Evolutionary conservation across 2,329 filamentous ascomycete genomes (phyloP).

Genomic region (Epichloe amarillans): DNA sequence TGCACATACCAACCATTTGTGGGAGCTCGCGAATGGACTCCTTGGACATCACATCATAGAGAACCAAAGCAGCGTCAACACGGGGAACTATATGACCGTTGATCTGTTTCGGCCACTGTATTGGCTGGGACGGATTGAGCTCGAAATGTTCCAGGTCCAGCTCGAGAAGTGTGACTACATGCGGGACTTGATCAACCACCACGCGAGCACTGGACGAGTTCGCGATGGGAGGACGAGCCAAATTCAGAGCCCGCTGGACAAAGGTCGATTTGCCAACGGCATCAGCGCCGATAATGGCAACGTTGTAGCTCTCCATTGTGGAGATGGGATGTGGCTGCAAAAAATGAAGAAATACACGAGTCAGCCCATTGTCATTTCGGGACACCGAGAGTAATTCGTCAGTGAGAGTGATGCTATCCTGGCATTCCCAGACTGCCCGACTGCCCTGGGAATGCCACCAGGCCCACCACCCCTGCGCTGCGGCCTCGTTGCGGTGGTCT

Average conservation of each 20-base stretch:
- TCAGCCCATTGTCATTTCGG: constrained; percentile 4
- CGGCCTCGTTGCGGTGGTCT: not conserved
- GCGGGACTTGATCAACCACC: constrained; percentile 42
- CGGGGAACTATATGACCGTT: constrained; percentile 58
- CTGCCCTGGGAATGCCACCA: too few relatives aligned
- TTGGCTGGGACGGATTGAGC: constrained; percentile 39
- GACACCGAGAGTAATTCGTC: not conserved
- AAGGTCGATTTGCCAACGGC: constrained; percentile 58
- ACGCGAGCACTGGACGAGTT: constrained; percentile 44
- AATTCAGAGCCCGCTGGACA: constrained; percentile 48
- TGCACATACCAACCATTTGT: constrained; percentile 54
- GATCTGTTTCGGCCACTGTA: constrained; percentile 55
- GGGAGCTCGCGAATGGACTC: constrained; percentile 63
- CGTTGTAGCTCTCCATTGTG: constrained; percentile 47
- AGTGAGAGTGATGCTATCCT: not conserved
- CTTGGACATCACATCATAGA: constrained; percentile 78
- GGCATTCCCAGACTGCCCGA: not conserved
- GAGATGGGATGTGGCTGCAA: constrained; percentile 17
- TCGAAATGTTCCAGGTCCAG: constrained; percentile 54
- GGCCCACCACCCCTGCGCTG: not conserved
- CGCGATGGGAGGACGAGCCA: constrained; percentile 37
- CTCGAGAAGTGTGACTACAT: constrained; percentile 50
- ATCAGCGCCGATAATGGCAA: constrained; percentile 52
- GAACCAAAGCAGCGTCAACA: constrained; percentile 69
- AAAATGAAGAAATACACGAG: constrained; percentile 3